Base-by-base conservation (phyloP, 225 moss, liverwort and hornwort species). In the Asterella californica region DNA sequence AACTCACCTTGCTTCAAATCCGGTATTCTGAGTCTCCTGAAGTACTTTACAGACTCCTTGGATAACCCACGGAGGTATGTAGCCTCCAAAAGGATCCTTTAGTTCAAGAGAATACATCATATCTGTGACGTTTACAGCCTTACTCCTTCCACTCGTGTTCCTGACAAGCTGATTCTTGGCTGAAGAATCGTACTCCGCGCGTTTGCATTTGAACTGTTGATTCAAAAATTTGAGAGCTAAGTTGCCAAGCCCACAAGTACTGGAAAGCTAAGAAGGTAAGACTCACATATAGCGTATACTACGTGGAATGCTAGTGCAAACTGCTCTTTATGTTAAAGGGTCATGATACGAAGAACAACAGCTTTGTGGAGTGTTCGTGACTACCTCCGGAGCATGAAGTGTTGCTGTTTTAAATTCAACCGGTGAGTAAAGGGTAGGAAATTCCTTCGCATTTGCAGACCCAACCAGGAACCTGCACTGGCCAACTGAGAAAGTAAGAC, bases 21-120 rank as follows among this genome's bases (percentile, higher is more conserved):
- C 97, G 62, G 80, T 78, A 38, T 83, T 85, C 75, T 99, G 95
- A 50, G 95, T 89, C 73, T 88, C 85, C 81, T 99, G 87, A 67
- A 99, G 90, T 52, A 99, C 93, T 68, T 77, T 76, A 87, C 93
- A 99, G 29, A 95, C 74, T 77, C 86, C 85, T 33, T 78, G 77
- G 76, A 92, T 81, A 50, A 93, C 92, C 99, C 99, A 99, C 22
- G 99, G 99, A 83, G 95, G 88, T 75, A 99, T 89, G 46, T 84
- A 88, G 47, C 72, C 60, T 74, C 85, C 85, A 67, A 85, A 59
- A 34, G 82, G 67, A 80, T 93, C 93, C 79, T 87, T 99, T 34
- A 99, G 69, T 76, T 97, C 94, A 79, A 97, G 84, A 19, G 92
- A 86, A 81, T 93, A 93, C 71, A 84, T 77, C 54, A 87, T 86